A percentile compares a stretch with the other conserved stretches of the same genome.
phyloP scores from a whole-genome alignment of 1,139 yeast species.

The Scheffersomyces parashehatae region DNA sequence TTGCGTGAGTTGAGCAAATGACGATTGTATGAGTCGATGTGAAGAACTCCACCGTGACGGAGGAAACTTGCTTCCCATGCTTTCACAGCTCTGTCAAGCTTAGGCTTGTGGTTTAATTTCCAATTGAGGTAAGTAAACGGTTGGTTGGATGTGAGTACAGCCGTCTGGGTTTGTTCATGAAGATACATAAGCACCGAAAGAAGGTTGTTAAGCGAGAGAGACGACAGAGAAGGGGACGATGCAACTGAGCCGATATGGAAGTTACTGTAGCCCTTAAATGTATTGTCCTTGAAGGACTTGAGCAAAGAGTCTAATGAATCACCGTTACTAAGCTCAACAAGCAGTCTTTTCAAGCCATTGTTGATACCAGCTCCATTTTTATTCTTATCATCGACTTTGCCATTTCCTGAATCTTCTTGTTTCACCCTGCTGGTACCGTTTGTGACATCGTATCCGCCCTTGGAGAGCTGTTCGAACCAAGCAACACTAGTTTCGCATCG shows the following conservation, averaged over 20 bases:
- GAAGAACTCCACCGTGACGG: constrained; percentile 60
- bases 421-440: neutral
- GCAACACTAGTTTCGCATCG: constrained; percentile 52
- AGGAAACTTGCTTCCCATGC: constrained; percentile 67
- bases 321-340: constrained; percentile 62
- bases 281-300: constrained; percentile 37
- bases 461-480: constrained; percentile 50
- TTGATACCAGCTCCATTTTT: constrained; percentile 11
- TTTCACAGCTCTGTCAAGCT: constrained; percentile 52
- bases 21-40: constrained; percentile 52
- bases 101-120: constrained; percentile 62
- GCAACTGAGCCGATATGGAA: neutral
- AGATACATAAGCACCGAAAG: constrained; percentile 68
- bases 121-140: constrained; percentile 42
- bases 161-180: constrained; percentile 66
- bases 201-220: constrained; percentile 56
- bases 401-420: constrained; percentile 6
- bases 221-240: neutral
- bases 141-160: constrained; percentile 38
- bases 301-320: constrained; percentile 50
- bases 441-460: neutral
- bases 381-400: constrained; percentile 19
- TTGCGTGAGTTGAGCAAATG: constrained; percentile 52
- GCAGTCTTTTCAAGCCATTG: constrained; percentile 14
- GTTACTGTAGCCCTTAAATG: constrained; percentile 1